phyloP scores from a whole-genome alignment of 805 yeast species.

The Barnettozyma vustinii region DNA sequence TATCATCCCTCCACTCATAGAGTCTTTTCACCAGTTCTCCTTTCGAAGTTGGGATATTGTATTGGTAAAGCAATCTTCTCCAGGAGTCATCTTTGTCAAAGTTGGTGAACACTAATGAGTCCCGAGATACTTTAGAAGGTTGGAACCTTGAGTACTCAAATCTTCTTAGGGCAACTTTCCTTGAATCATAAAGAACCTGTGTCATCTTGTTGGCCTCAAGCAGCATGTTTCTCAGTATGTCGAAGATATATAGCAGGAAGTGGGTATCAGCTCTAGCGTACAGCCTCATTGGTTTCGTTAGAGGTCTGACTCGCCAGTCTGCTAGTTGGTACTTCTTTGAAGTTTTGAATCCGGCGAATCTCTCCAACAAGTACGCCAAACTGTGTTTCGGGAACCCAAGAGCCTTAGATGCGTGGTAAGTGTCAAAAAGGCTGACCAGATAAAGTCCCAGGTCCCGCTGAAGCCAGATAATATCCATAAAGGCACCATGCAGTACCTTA shows the following conservation, averaged over 20 bases:
- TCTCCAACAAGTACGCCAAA: conserved; percentile 77
- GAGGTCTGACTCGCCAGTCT: conserved; percentile 92
- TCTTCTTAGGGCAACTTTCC: conserved; percentile 73
- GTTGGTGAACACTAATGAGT: conserved; percentile 40
- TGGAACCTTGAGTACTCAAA: conserved; percentile 76
- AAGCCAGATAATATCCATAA: conserved; percentile 94
- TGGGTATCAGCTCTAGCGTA: conserved; percentile 97
- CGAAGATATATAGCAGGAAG: conserved; percentile 75
- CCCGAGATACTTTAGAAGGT: conserved; percentile 26
- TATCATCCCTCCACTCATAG: conserved; percentile 76
- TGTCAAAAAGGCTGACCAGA: conserved; percentile 85
- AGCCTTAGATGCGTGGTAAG: conserved; percentile 80
- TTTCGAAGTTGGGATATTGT: conserved; percentile 52
- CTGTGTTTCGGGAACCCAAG: conserved; percentile 80
- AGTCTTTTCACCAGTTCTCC: conserved; percentile 53
- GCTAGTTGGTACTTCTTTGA: conserved; percentile 94
- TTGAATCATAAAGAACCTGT: conserved; percentile 66
- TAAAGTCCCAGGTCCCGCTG: conserved; percentile 94
- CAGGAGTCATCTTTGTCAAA: conserved; percentile 61
- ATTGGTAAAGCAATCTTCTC: conserved; percentile 55
- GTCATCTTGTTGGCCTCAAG: conserved; percentile 45
- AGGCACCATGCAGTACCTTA: conserved; percentile 94
- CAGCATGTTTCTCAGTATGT: conserved; percentile 61
- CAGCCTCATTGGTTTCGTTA: conserved; percentile 65
- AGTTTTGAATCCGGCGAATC: conserved; percentile 76